Percentiles rank a stretch among this genome's conserved stretches.
Conservation (phyloP, 83 land plant genomes). For the Diphasiastrum complanatum region DNA sequence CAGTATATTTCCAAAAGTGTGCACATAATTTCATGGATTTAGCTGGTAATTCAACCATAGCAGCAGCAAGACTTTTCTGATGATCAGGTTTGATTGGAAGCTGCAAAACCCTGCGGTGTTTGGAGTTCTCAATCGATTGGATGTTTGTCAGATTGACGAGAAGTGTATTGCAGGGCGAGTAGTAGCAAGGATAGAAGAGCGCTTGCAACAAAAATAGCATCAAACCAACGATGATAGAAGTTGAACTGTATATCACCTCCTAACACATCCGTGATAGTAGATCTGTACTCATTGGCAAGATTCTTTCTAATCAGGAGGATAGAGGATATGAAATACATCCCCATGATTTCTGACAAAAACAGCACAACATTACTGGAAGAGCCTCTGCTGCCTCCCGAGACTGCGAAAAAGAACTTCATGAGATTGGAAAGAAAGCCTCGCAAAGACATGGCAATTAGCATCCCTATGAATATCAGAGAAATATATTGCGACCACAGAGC, state of each 20-base stretch:
- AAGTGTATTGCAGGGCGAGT: conserved; percentile 76
- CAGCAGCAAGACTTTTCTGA: no score
- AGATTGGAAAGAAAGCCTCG: conserved; percentile 77
- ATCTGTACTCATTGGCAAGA: conserved; percentile 90
- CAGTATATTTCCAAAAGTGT: no score
- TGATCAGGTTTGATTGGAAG: no score
- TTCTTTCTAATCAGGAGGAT: conserved; percentile 86
- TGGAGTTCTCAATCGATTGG: conserved; percentile 87
- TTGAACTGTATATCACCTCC: conserved; percentile 97
- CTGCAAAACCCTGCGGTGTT: no score
- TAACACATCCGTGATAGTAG: conserved; percentile 78
- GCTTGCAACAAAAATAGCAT: conserved; percentile 94
- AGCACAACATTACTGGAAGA: conserved; percentile 88
- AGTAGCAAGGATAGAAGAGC: conserved; percentile 75
- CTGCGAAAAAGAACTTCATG: conserved; percentile 90
- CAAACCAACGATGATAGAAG: conserved; percentile 92
- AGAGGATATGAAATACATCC: conserved; percentile 89
- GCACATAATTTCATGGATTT: no score
- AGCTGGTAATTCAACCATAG: no score
- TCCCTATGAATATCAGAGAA: conserved; percentile 81
- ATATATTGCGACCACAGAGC: conserved; percentile 80
- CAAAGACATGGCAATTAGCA: conserved; percentile 77
- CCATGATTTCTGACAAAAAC: conserved; percentile 90
- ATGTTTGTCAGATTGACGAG: conserved; percentile 82
- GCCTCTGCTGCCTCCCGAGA: conserved; percentile 70